A percentile compares a stretch with the other conserved stretches of the same genome.
Conservation (phyloP, 2,329 filamentous ascomycete species). For the Neoarthrinium moseri region DNA sequence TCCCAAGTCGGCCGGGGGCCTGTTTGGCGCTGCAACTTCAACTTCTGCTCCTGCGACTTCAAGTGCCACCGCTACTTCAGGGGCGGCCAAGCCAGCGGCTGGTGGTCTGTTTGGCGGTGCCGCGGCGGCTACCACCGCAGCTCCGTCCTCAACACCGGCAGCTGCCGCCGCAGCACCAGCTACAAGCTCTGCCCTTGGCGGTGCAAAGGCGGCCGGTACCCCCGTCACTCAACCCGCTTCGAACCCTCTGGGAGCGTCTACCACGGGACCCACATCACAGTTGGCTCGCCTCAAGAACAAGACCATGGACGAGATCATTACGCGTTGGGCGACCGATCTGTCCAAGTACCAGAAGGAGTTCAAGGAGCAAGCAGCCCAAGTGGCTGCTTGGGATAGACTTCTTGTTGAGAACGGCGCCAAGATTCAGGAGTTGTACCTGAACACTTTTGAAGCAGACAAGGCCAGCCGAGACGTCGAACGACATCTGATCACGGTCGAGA, state of each 20-base stretch:
- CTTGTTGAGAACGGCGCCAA: slow-evolving; percentile 93
- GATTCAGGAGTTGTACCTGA: slow-evolving; percentile 88
- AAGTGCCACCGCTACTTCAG: slow-evolving; percentile 14
- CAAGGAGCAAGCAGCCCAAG: slow-evolving; percentile 82
- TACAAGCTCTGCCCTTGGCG: slow-evolving; percentile 27
- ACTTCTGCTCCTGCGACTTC: slow-evolving; percentile 13
- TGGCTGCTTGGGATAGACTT: slow-evolving; percentile 87
- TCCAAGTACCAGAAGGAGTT: slow-evolving; percentile 97
- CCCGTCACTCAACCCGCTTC: slow-evolving; percentile 20
- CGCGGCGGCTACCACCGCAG: background rate
- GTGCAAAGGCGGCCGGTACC: slow-evolving; percentile 29
- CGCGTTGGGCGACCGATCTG: slow-evolving; percentile 91
- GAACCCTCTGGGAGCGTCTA: slow-evolving; percentile 64
- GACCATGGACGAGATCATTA: slow-evolving; percentile 98
- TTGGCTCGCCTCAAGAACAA: slow-evolving; percentile 94
- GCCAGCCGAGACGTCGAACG: slow-evolving; percentile 92
- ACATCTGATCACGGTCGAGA: slow-evolving; percentile 84
- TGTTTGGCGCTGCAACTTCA: slow-evolving; percentile 31
- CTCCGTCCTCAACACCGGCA: slow-evolving; percentile 11
- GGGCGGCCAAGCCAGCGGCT: slow-evolving; percentile 25
- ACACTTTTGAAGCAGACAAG: slow-evolving; percentile 90
- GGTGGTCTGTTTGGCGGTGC: slow-evolving; percentile 26
- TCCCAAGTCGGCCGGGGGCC: slow-evolving; percentile 21
- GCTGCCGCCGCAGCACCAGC: slow-evolving; percentile 28
- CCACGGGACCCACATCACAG: slow-evolving; percentile 76